A percentile compares a stretch with the other conserved stretches of the same genome.
Conservation (phyloP, 768 basidiomycete species). For the Termitomyces sp. region DNA sequence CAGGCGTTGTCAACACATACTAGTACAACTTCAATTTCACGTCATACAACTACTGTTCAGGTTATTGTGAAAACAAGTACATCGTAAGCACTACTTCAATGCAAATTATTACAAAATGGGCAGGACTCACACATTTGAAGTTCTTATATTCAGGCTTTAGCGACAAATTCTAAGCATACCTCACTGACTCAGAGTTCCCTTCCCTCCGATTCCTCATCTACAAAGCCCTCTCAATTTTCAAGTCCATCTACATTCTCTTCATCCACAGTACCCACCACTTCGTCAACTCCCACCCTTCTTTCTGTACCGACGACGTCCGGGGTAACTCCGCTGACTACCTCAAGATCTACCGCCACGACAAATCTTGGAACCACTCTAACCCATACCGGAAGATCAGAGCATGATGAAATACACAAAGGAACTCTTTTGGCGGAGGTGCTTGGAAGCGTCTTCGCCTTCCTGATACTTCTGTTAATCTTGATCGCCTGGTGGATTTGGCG, state of each 20-base stretch:
- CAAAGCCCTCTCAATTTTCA: background rate
- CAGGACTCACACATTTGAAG: background rate
- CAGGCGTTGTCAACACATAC: background rate
- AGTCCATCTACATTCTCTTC: background rate
- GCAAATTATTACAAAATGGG: background rate
- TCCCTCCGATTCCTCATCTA: background rate
- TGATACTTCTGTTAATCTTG: background rate
- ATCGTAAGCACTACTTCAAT: background rate
- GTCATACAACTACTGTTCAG: no score
- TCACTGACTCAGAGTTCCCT: rapidly evolving
- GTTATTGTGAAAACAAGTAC: background rate
- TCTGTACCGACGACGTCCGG: background rate
- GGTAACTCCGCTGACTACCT: background rate
- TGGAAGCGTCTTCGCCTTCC: background rate
- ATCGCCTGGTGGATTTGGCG: background rate
- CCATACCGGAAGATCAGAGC: background rate
- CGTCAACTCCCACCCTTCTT: background rate
- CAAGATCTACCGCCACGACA: background rate
- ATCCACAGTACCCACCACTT: background rate
- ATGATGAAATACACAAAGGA: background rate
- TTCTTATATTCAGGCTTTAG: rapidly evolving
- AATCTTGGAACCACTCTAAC: background rate
- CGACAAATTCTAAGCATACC: background rate
- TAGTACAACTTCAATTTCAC: background rate
- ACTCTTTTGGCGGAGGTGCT: background rate